Evolutionary conservation across 2,329 filamentous ascomycete genomes (phyloP), one percentile per base, ranked within the genome.

Genomic region (Trichoderma harzianum): DNA sequence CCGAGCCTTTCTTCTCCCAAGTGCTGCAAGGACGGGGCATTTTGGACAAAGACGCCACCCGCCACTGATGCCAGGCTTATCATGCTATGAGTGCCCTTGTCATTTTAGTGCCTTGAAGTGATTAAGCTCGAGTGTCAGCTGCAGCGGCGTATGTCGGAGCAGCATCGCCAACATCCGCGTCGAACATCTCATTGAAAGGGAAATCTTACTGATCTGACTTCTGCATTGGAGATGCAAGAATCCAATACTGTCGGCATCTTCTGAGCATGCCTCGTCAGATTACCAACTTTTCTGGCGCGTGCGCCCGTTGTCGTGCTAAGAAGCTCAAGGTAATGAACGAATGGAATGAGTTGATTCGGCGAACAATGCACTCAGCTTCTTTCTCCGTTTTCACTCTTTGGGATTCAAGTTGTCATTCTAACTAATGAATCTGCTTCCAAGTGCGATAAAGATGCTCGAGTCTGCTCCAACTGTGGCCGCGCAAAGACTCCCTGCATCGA

Each of bases 281-380:
- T 32, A 58, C 69, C 28, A 66, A n/a, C 61, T 71, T 71, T 64
- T 71, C 69, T 26, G 69, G 69, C 34, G 69, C 69, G 18, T 71
- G 69, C 47, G 61, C 69, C 51, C 61, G 51, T 24, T 71, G 69
- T 62, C 61, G 69, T 36, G 51, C 61, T 1, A 71, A 71, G 61
- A 71, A 71, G 61, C 61, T 71, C 26, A 71, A 66, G 61, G 69
- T 71, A 39, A 55, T 34, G 21, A 30, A 43, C 12, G 16, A 36
- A 18, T 28, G 4, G 10, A 24, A 53, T 53, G 5, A 53, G 47
- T 3, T 51, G 43, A 5, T 24, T 24, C 11, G 24, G 21, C 47
- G 0, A 53, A 24, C n/a, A 21, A 51, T 51, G 43, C 43, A 24
- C 10, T 28, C 28, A 10, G 2, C 16, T 18, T 21, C 18, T 57